Base-by-base conservation (phyloP, 805 yeast genomes). In the Candida parachauliodes region DNA sequence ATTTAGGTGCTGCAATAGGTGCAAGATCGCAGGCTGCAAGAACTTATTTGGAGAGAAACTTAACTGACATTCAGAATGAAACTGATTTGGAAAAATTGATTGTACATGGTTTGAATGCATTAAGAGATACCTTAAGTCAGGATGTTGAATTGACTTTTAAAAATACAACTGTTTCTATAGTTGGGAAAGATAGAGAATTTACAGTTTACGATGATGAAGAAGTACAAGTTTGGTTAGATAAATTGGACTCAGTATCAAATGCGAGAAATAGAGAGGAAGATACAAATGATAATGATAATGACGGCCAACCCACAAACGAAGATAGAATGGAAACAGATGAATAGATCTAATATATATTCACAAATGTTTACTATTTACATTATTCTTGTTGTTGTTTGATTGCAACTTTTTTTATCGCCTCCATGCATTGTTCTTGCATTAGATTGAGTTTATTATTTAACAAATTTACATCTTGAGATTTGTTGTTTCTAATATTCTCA, bases 11-110 rank as follows among this genome's bases (percentile, higher is more conserved):
- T 9, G 95, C 98, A 25, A 88, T 93, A 54, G 99, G 99, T 32
- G 98, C 99, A 8, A 78, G 99, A 57, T 91, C 98, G 2, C 99
- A 93, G 65, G 98, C 98, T 35, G 97, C 96, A 11, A 80, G 95
- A 68, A 93, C 99, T 2, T 93, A 88, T 51, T 68, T 93, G 57
- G 99, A 93, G 64, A 81, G 96, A 57, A 82, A 83, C 49, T 72
- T 81, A 55, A 88, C 85, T 25, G 68, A 70, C 21, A 85, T 87
- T 49, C 66, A 79, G 14, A 72, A 74, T 38, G 67, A 79, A 6
- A 67, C 76, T 9, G 67, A 74, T 26, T 65, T 79, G 28, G 94
- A 88, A 51, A 81, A 85, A 50, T 76, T 93, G 48, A 79, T 93
- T 43, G 79, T 82, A 29, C 88, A 81, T 51, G 98, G 95, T 3